phyloP scores from a whole-genome alignment of 2,329 filamentous ascomycete species.

The Grosmannia clavigera region DNA sequence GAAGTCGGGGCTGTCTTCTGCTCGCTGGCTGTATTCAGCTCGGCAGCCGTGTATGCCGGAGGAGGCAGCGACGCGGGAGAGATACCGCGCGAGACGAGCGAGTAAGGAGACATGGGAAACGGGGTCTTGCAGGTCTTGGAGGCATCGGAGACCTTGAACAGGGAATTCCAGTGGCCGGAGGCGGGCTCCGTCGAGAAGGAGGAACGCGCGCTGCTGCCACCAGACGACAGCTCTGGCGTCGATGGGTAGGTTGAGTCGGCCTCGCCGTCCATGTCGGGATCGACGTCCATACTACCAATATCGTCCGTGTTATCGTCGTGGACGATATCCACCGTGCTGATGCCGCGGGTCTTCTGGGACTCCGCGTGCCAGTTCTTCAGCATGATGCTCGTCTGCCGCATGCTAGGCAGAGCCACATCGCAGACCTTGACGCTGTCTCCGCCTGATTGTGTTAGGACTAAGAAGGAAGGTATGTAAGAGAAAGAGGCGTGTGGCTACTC shows the following conservation, averaged over 20 bases:
- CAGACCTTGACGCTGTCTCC: neutral
- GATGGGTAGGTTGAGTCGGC: neutral
- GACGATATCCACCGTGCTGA: neutral
- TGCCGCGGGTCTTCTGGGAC: neutral
- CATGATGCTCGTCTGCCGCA: constrained; percentile 11
- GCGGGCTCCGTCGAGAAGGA: constrained; percentile 2
- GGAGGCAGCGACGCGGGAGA: constrained; percentile 5
- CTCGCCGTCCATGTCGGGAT: neutral
- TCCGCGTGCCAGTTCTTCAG: constrained; percentile 9
- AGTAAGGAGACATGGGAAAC: neutral
- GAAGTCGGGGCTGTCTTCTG: neutral
- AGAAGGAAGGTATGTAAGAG: neutral
- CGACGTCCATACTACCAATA: neutral
- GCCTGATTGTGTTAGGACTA: neutral
- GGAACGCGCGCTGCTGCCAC: constrained; percentile 4
- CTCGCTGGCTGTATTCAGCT: neutral
- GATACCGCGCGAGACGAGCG: neutral
- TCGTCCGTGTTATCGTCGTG: neutral
- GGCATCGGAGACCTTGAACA: neutral
- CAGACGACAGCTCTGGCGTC: neutral
- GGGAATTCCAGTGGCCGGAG: neutral
- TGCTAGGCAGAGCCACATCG: constrained; percentile 9
- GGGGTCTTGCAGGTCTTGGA: neutral
- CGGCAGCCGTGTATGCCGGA: constrained; percentile 5
- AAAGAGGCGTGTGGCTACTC: neutral